A percentile compares a stretch with the other conserved stretches of the same genome.
These are phyloP conservation scores for Bisporella sp. DNA, from an alignment of 2,329 filamentous ascomycete genomes.

Conservation along the genomic window DNA sequence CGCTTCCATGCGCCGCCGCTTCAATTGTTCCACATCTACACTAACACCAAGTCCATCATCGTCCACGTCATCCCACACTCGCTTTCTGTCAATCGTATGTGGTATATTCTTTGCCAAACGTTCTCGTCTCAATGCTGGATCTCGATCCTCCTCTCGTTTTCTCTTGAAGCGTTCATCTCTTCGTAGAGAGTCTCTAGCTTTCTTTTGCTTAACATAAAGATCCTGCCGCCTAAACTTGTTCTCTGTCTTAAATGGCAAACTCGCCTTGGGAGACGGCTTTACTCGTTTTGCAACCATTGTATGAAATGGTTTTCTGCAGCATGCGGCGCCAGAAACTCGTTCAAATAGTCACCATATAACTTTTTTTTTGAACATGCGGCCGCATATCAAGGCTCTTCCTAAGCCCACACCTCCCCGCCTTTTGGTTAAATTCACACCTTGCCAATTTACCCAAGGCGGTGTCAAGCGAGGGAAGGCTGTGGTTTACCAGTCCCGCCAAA, in stretches of 20 bases:
- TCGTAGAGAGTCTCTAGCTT: conserved; percentile 63
- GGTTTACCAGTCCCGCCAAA: too few relatives aligned
- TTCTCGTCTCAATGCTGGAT: conserved; percentile 67
- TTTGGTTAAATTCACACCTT: too few relatives aligned
- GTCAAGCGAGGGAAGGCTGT: too few relatives aligned
- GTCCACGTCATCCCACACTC: conserved; percentile 79
- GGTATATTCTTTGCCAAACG: conserved; percentile 75
- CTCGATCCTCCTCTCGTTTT: conserved; percentile 78
- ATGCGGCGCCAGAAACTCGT: too few relatives aligned
- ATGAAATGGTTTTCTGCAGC: background rate
- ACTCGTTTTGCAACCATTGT: conserved; percentile 43
- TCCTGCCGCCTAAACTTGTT: conserved; percentile 79
- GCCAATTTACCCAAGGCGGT: too few relatives aligned
- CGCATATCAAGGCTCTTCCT: too few relatives aligned
- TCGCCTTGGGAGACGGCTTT: conserved; percentile 34
- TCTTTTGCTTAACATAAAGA: conserved; percentile 75
- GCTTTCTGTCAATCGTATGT: conserved; percentile 75
- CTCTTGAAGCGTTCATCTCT: conserved; percentile 70
- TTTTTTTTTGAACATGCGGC: too few relatives aligned
- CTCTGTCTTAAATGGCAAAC: conserved; percentile 46
- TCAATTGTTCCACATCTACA: conserved; percentile 53
- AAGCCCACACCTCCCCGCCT: too few relatives aligned
- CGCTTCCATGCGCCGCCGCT: conserved; percentile 46
- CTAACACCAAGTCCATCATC: conserved; percentile 46
- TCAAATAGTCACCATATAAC: too few relatives aligned